Percentiles rank a stretch among this genome's conserved stretches.
Evolutionary conservation across 2,329 filamentous ascomycete species (phyloP).

Genomic region (Penicillium decumbens): DNA sequence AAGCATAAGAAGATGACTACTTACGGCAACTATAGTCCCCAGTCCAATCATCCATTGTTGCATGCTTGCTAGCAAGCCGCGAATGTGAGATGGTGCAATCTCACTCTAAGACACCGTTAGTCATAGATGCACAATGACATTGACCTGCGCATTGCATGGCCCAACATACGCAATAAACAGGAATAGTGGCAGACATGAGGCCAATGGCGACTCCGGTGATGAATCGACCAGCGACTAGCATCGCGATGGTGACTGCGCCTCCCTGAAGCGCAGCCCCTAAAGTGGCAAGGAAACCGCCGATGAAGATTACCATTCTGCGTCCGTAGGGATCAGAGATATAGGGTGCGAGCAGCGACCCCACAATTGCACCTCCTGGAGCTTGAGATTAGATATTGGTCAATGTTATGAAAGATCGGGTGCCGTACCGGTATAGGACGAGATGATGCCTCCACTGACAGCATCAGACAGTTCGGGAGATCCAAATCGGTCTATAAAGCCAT

Average conservation of each 20-base stretch:
- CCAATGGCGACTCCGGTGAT: slow-evolving; percentile 50
- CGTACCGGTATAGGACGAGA: slow-evolving; percentile 39
- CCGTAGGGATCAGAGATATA: slow-evolving; percentile 35
- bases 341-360: slow-evolving; percentile 33
- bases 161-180: slow-evolving; percentile 42
- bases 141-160: not conserved
- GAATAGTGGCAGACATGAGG: slow-evolving; percentile 45
- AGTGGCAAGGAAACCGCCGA: slow-evolving; percentile 32
- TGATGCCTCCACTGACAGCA: slow-evolving; percentile 36
- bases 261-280: slow-evolving; percentile 37
- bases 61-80: slow-evolving; percentile 40
- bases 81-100: slow-evolving; percentile 37
- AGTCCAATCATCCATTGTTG: slow-evolving; percentile 47
- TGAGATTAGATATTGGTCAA: slow-evolving; percentile 12
- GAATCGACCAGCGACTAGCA: slow-evolving; percentile 50
- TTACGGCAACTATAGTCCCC: slow-evolving; percentile 41
- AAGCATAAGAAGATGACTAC: slow-evolving; percentile 8
- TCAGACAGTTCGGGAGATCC: slow-evolving; percentile 27
- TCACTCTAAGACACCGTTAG: slow-evolving; percentile 29
- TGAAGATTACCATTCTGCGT: slow-evolving; percentile 31
- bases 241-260: slow-evolving; percentile 36
- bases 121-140: not conserved
- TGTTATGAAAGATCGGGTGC: not conserved
- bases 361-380: slow-evolving; percentile 35
- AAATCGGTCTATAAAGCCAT: slow-evolving; percentile 32